A percentile compares a stretch with the other conserved stretches of the same genome.
Evolutionary conservation across 1,139 yeast species (phyloP).

Genomic region (Debaryomyces robertsiae): DNA sequence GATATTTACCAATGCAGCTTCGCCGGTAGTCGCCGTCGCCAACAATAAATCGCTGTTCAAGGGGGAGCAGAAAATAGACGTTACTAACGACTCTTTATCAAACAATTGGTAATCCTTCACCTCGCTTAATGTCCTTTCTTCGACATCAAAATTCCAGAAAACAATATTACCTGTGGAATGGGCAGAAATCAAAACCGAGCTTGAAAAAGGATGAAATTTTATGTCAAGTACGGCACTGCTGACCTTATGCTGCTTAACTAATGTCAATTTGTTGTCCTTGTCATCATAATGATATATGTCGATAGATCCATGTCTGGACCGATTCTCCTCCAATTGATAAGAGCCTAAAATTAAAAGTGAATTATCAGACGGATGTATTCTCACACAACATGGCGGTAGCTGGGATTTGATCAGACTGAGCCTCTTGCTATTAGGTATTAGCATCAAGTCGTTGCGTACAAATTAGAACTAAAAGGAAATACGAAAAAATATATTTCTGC

Average conservation of each 20-base stretch:
- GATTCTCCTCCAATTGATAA: constrained; percentile 65
- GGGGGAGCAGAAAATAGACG: constrained; percentile 69
- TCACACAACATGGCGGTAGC: constrained; percentile 83
- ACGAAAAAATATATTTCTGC: constrained; percentile 1
- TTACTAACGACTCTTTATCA: constrained; percentile 54
- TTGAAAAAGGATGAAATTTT: constrained; percentile 61
- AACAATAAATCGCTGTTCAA: constrained; percentile 32
- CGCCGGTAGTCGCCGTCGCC: constrained; percentile 65
- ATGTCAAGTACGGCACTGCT: constrained; percentile 76
- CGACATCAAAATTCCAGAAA: constrained; percentile 54
- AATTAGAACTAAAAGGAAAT: not conserved
- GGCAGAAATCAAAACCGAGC: constrained; percentile 54
- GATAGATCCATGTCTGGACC: constrained; percentile 69
- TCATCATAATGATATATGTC: constrained; percentile 53
- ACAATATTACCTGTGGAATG: constrained; percentile 79
- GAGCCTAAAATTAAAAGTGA: constrained; percentile 69
- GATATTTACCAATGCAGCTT: constrained; percentile 37
- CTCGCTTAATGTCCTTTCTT: constrained; percentile 14
- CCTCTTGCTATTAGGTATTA: constrained; percentile 19
- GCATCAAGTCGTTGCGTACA: constrained; percentile 11
- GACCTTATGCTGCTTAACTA: constrained; percentile 30
- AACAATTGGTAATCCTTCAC: constrained; percentile 39
- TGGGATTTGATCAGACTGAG: constrained; percentile 39
- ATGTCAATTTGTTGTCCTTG: constrained; percentile 19
- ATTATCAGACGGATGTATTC: constrained; percentile 55